These are phyloP conservation scores for Pezizomycotina sp. DNA, from an alignment of 2,329 filamentous ascomycete genomes.

Conservation along the genomic window DNA sequence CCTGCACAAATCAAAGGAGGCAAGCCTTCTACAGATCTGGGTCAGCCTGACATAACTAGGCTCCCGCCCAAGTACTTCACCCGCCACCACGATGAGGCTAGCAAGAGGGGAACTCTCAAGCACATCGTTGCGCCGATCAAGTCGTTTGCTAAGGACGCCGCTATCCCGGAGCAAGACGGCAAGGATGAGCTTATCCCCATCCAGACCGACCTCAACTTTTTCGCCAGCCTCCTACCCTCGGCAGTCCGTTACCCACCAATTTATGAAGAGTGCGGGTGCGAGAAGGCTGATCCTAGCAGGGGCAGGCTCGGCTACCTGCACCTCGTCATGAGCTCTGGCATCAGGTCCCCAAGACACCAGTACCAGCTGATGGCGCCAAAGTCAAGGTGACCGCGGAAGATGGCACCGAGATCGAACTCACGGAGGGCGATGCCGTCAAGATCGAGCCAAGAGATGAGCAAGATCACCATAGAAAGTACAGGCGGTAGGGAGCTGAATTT, in stretches of 20 bases:
- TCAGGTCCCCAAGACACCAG: too few relatives aligned
- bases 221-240: conserved; percentile 16
- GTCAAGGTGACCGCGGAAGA: conserved; percentile 18
- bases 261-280: conserved; percentile 9
- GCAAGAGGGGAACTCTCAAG: conserved; percentile 13
- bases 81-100: conserved; percentile 14
- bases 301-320: conserved; percentile 16
- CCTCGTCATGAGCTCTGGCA: conserved; percentile 18
- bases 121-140: conserved; percentile 15
- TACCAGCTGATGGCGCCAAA: conserved; percentile 15
- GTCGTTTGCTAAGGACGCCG: conserved; percentile 15
- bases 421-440: conserved; percentile 16
- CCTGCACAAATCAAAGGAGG: conserved; percentile 12
- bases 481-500: conserved; percentile 15
- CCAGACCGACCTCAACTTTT: conserved; percentile 17
- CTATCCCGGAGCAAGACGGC: conserved; percentile 15
- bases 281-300: conserved; percentile 6
- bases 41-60: conserved; percentile 12
- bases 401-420: conserved; percentile 13
- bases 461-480: conserved; percentile 15
- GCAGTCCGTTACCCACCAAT: too few relatives aligned
- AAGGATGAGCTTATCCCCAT: conserved; percentile 20
- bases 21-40: conserved; percentile 17
- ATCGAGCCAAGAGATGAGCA: conserved; percentile 16
- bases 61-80: conserved; percentile 16